Evolutionary conservation across 2,329 filamentous ascomycete species (phyloP), one percentile per base, ranked within the genome.

Genomic region (Periconia macrospinosa): DNA sequence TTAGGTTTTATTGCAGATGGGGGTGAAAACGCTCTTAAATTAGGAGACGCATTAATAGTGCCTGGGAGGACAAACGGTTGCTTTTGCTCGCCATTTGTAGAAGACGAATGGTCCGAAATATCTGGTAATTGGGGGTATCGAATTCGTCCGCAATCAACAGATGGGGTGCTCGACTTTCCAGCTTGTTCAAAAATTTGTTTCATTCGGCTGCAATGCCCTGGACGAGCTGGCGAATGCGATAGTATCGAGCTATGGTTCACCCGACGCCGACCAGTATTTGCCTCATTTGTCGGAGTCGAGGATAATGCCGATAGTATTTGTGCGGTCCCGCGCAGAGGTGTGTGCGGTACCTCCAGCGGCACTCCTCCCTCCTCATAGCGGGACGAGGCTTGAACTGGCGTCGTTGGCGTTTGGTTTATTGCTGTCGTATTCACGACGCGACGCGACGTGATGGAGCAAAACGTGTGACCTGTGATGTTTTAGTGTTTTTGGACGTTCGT

Each of bases 201-300:
- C 60, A 72, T 70, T 17, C 66, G 60, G 15, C 49, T 60, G 3
- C 62, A 52, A 53, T 72, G 59, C 5, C 68, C 64, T n/a, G 56
- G 53, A 30, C 69, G 62, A 18, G 69, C 68, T 19, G 70, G 70
- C 3, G 68, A 71, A 30, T 55, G 56, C 14, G 69, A 47, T 17
- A 71, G 45, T 14, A 55, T 44, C 1, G 57, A 55, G 15, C 47
- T 56, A 55, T 61, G 54, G 9, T 61, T 52, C 8, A 55, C 47
- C 1, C 69, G 68, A 23, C 67, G 65, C 19, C 60, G 48, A 35
- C 68, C 54, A n/a, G 65, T 50, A 45, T 69, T 70, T 15, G 66
- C 60, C 41, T 35, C 43, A 19, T 46, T 50, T 3, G 47, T 41
- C 11, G 56, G 50, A 15, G 59, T 60, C 11, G 30, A 33, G n/a